phyloP scores from a whole-genome alignment of 148 eudicot genomes.

The Fallopia convolvulus region DNA sequence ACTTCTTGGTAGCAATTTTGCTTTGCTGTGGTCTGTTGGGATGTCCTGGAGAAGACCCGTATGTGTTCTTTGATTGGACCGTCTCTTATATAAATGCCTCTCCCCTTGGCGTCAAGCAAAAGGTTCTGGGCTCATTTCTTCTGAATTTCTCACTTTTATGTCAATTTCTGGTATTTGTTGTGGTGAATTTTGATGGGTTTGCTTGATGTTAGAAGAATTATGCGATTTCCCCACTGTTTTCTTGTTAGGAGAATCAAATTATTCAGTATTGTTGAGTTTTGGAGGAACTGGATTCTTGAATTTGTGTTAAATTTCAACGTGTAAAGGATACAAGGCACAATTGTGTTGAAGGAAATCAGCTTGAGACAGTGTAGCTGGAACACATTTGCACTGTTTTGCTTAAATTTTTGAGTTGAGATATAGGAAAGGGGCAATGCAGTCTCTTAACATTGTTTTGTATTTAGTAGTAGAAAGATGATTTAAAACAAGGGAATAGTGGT shows the following conservation, averaged over 20 bases:
- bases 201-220: background rate
- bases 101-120: conserved; percentile 80
- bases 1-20: background rate
- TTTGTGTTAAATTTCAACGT: background rate
- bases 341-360: background rate
- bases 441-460: background rate
- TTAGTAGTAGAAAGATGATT: background rate
- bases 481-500: background rate
- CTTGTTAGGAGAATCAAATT: background rate
- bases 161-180: background rate
- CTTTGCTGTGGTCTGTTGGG: background rate
- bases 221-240: background rate
- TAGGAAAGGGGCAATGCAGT: background rate
- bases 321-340: background rate
- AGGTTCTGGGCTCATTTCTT: conserved; percentile 37
- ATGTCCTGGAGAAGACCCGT: conserved; percentile 68
- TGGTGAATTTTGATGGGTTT: background rate
- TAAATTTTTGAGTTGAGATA: background rate
- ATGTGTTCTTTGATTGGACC: conserved; percentile 78
- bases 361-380: background rate
- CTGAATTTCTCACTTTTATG: background rate
- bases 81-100: conserved; percentile 64
- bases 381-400: background rate
- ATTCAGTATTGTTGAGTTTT: background rate
- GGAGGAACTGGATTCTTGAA: background rate